Percentiles rank a stretch among this genome's conserved stretches.
Conservation (phyloP, 768 basidiomycete species). For the Psilocybe sp. region DNA sequence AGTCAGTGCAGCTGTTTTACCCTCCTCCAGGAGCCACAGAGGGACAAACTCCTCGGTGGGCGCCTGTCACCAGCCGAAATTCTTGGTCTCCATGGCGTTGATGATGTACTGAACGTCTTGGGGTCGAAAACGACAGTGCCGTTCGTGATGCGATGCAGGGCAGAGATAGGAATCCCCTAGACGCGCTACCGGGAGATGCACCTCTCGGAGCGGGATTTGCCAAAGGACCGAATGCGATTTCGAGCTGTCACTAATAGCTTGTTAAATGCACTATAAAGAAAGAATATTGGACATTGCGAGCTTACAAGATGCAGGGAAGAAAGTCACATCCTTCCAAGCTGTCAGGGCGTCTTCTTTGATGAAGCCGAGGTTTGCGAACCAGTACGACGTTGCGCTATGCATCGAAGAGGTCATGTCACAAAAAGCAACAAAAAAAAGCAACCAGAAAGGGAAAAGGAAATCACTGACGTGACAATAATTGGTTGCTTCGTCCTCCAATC, state of each 20-base stretch:
- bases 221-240: constrained; percentile 83
- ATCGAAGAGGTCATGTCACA: not conserved
- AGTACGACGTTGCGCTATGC: constrained; percentile 95
- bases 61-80: constrained; percentile 91
- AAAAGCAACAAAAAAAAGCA: not conserved
- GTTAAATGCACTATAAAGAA: not conserved
- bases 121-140: constrained; percentile 63
- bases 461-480: constrained; percentile 80
- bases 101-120: constrained; percentile 74
- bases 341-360: constrained; percentile 77
- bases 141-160: constrained; percentile 65
- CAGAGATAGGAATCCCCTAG: constrained; percentile 97
- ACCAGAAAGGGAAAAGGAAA: not conserved
- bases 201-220: constrained; percentile 92
- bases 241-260: constrained; percentile 56
- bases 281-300: not conserved
- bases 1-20: constrained; percentile 33
- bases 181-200: constrained; percentile 97
- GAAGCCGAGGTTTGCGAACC: constrained; percentile 90
- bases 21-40: constrained; percentile 48
- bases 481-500: constrained; percentile 96
- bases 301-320: constrained; percentile 74
- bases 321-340: constrained; percentile 67
- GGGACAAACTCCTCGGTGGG: constrained; percentile 80
- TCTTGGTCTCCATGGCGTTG: constrained; percentile 64